phyloP scores from a whole-genome alignment of 225 moss, liverwort and hornwort genomes.

The Climacium dendroides region DNA sequence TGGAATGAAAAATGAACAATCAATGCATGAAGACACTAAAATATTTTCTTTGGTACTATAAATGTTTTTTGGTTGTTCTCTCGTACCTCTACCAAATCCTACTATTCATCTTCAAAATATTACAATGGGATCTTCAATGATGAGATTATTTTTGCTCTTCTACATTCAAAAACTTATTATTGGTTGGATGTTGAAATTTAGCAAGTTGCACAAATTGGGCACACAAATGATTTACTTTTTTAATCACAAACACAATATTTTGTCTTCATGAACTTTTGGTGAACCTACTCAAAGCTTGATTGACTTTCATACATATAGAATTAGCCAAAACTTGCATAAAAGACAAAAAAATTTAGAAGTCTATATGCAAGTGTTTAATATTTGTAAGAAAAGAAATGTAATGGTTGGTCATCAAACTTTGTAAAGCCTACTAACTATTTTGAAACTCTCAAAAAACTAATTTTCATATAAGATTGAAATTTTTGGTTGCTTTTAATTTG shows the following conservation, averaged over 20 bases:
- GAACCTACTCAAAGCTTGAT: fast-evolving
- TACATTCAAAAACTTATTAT: fast-evolving
- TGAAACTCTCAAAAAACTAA: fast-evolving
- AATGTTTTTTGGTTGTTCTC: not conserved
- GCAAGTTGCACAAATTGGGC: fast-evolving
- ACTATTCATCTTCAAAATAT: not conserved
- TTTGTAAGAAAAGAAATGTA: not conserved
- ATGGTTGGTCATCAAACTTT: fast-evolving
- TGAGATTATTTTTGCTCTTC: not conserved
- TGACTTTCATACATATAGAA: not conserved
- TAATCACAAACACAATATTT: not conserved
- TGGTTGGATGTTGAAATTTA: not conserved
- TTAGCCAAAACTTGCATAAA: fast-evolving
- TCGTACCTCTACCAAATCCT: not conserved
- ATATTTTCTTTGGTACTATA: not conserved
- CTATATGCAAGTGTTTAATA: not conserved
- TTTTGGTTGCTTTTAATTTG: not conserved
- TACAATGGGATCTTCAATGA: not conserved
- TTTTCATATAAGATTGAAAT: not conserved
- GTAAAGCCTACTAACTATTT: too few relatives aligned
- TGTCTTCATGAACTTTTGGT: not conserved
- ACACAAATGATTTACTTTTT: not conserved
- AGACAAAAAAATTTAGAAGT: not conserved
- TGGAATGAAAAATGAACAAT: not conserved
- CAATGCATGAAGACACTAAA: not conserved